phyloP scores from a whole-genome alignment of 2,329 filamentous ascomycete species.

The Paecilomyces sp. region DNA sequence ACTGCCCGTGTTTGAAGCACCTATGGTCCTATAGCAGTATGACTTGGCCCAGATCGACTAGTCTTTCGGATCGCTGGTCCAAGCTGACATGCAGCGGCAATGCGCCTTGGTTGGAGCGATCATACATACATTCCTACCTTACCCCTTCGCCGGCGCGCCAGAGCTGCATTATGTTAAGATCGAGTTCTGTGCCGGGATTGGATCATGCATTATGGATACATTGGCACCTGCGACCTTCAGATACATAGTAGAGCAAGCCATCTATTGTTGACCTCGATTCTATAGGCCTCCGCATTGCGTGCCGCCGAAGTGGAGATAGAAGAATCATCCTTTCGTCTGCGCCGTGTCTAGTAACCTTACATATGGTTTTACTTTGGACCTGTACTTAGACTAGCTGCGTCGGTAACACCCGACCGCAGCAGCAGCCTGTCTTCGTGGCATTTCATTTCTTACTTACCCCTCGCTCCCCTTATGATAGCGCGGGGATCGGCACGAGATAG shows the following conservation, averaged over 20 bases:
- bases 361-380: neutral
- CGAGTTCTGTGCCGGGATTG: neutral
- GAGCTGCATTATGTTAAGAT: neutral
- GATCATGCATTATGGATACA: neutral
- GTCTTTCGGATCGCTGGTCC: neutral
- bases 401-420: neutral
- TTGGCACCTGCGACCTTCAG: neutral
- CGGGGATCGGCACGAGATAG: neutral
- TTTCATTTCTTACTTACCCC: neutral
- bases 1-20: neutral
- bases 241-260: neutral
- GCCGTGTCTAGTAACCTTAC: neutral
- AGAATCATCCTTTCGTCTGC: neutral
- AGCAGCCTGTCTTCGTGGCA: neutral
- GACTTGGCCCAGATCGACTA: neutral
- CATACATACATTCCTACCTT: neutral
- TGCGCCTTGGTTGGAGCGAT: neutral
- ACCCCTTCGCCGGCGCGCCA: neutral
- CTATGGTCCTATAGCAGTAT: neutral
- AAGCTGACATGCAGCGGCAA: neutral
- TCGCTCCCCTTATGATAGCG: neutral
- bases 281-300: neutral
- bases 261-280: neutral
- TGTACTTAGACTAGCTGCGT: neutral
- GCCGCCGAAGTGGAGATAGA: neutral